These are phyloP conservation scores for Colletotrichum sublineola DNA, from an alignment of 2,329 filamentous ascomycete genomes.

Conservation along the genomic window DNA sequence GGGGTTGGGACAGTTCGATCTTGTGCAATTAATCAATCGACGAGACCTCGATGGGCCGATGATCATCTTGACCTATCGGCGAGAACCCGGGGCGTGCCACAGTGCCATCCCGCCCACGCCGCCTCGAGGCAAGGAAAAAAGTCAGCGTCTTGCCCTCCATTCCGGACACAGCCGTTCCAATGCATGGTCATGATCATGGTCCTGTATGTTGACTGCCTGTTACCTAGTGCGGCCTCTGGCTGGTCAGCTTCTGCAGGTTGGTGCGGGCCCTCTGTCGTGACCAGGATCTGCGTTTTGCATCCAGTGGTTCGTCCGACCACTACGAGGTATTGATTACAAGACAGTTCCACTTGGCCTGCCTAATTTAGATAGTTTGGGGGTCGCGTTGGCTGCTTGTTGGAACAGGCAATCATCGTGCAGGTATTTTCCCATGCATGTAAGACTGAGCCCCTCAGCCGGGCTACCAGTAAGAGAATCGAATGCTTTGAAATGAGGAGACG, in stretches of 20 bases:
- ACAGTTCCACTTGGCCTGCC: slow-evolving; percentile 18
- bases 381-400: slow-evolving; percentile 16
- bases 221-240: slow-evolving; percentile 15
- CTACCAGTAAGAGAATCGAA: slow-evolving; percentile 15
- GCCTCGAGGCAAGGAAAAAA: not conserved
- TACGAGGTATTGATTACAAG: slow-evolving; percentile 1
- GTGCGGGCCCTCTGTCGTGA: not conserved
- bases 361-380: slow-evolving; percentile 18
- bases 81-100: not conserved
- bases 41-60: not conserved
- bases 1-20: too few relatives aligned
- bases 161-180: slow-evolving; percentile 16
- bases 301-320: slow-evolving; percentile 14
- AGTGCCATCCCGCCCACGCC: slow-evolving; percentile 22
- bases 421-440: slow-evolving; percentile 31
- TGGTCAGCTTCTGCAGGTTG: not conserved
- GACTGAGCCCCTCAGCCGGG: slow-evolving; percentile 14
- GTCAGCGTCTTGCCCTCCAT: not conserved
- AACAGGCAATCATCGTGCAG: slow-evolving; percentile 8
- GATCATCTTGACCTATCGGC: not conserved
- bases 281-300: slow-evolving; percentile 12
- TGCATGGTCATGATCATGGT: not conserved
- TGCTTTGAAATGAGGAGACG: slow-evolving; percentile 7
- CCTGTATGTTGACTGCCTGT: not conserved
- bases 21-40: not conserved